Base-by-base conservation (phyloP, 2,329 filamentous ascomycete species). In the Cadophora sp. region DNA sequence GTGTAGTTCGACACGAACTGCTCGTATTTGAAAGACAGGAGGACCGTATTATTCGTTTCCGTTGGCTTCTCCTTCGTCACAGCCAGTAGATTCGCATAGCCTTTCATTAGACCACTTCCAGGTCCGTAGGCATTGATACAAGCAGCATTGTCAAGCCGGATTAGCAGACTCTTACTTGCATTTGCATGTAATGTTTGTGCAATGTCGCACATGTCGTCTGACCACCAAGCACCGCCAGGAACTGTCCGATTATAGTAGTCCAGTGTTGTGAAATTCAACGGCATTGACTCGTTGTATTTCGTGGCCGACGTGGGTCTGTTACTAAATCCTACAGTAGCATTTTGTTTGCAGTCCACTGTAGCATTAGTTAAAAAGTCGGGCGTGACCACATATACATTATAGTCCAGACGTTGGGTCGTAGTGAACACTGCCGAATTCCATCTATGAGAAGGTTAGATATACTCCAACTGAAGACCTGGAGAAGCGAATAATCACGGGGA, bases 351-450 rank as follows among this genome's bases (percentile, higher is more conserved):
- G 31, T 72, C 59, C n/a, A 69, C 64, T 5, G 40, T 62, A 6
- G 37, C 16, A 8, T 48, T 61, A 3, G 34, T 62, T 19, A 74
- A 26, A 16, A 73, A 71, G 3, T 66, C 55, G 3, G 73, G 72
- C 9, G 69, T 69, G 0, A 70, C 71, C 26, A 73, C 61, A 51
- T 65, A 69, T 8, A 73, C 68, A 27, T 71, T 67, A 22, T 73
- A 74, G n/a, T 74, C 69, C 8, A 73, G 63, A 6, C 69, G 43
- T n/a, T 66, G 60, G 4, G 62, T 70, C 2, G 70, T 72, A 1
- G 63, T 72, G 62, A 74, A 75, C 2, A 75, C 68, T 6, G 69
- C 65, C 1, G 73, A 75, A 43, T 74, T 75, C 68, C 68, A 71
- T 55, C 71, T 64, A 11, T 9, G 26, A 11, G 53, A 11, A 9